Base-by-base conservation (phyloP, 331 rosid species). In the Malus hybrid region DNA sequence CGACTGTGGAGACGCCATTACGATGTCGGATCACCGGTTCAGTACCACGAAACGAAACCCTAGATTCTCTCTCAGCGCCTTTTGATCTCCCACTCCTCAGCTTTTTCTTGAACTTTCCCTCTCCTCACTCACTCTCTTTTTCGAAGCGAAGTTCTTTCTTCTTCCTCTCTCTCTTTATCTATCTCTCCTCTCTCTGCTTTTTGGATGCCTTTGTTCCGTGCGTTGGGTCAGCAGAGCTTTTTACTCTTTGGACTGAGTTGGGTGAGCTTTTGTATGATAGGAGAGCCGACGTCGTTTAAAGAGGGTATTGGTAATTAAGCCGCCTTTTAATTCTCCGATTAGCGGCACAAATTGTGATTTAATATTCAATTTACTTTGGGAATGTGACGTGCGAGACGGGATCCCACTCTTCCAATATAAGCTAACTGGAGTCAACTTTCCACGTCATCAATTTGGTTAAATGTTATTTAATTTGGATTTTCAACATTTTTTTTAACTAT, bases 1-100 rank as follows among this genome's bases (percentile, higher is more conserved):
- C 12, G 85, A 70, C 73, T 66, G 83, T 28, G 93, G 96, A 76
- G 86, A 84, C 73, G 96, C 86, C 90, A 87, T 81, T 70, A 80
- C 88, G 78, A 82, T 80, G 73, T 74, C 83, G 74, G 76, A 74
- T 75, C 73, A 44, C 27, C 64, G 13, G 66, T 50, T 75, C 50
- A 31, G 22, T 20, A 55, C 7, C 63, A 42, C 65, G 1, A n/a
- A 10, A 19, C 27, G 61, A 65, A 79, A 76, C 76, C 80, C 90
- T 80, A 84, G 80, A 39, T 39, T 39, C 46, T 39, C 46, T 3
- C 46, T 9, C 11, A 9, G 46, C 46, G 9, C 46, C 46, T 27
- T 19, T 67, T 50, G 67, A 65, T 65, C 76, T 34, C 59, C 54
- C 62, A 27, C 24, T 39, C 46, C 46, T 24, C 44, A 15, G 70